phyloP scores from a whole-genome alignment of 768 basidiomycete species.

The Sarcomyxa edulis region DNA sequence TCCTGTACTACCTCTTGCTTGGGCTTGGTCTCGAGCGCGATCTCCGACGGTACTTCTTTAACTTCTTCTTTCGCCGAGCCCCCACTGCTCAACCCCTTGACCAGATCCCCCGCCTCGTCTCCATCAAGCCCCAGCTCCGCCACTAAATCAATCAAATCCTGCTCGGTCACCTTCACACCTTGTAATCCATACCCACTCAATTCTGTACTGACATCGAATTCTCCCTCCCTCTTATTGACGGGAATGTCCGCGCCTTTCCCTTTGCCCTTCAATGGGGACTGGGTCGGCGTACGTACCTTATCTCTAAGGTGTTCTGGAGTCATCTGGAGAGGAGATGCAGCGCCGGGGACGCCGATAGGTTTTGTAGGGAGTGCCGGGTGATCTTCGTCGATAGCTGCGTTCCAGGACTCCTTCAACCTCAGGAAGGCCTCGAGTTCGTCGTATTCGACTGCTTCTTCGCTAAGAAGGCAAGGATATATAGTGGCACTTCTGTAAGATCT shows the following conservation, averaged over 20 bases:
- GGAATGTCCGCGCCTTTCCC: slow-evolving; percentile 30
- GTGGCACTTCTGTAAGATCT: slow-evolving; percentile 5
- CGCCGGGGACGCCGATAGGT: slow-evolving; percentile 80
- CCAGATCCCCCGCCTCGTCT: slow-evolving; percentile 73
- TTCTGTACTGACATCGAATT: slow-evolving; percentile 63
- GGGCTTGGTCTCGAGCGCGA: too few relatives aligned
- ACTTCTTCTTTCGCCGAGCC: slow-evolving; percentile 12
- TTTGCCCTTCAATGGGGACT: slow-evolving; percentile 38
- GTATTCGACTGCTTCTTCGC: slow-evolving; percentile 83
- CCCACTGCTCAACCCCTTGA: slow-evolving; percentile 50
- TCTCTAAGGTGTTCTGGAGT: slow-evolving; percentile 67
- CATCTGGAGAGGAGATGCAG: slow-evolving; percentile 70
- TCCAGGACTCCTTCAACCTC: slow-evolving; percentile 67
- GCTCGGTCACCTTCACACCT: slow-evolving; percentile 72
- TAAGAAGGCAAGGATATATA: slow-evolving; percentile 19
- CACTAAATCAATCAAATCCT: slow-evolving; percentile 66
- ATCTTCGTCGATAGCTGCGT: slow-evolving; percentile 53
- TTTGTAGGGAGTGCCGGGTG: slow-evolving; percentile 46
- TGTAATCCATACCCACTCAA: slow-evolving; percentile 68
- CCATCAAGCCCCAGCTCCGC: slow-evolving; percentile 72
- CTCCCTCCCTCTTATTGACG: slow-evolving; percentile 49
- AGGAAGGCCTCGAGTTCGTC: slow-evolving; percentile 68
- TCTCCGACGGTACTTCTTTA: slow-evolving; percentile 4
- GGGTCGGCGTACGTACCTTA: slow-evolving; percentile 43
- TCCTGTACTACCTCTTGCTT: slow-evolving; percentile 9